phyloP scores from a whole-genome alignment of 768 basidiomycete species.

The Rhizopogon salebrosus region DNA sequence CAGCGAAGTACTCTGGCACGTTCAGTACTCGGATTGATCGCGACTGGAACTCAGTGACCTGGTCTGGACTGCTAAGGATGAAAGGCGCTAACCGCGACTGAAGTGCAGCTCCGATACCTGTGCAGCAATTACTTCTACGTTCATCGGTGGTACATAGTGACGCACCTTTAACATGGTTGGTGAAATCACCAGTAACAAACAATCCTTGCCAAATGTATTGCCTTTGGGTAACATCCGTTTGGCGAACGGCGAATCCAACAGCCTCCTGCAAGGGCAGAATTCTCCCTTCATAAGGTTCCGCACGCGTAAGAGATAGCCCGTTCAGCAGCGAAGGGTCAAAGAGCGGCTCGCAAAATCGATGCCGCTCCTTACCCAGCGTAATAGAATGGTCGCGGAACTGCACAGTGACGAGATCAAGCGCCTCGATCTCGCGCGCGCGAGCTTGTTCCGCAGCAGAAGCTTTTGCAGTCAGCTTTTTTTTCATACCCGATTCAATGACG shows the following conservation, averaged over 20 bases:
- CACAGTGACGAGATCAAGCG: slow-evolving; percentile 74
- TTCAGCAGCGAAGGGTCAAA: slow-evolving; percentile 66
- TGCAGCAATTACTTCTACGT: slow-evolving; percentile 3
- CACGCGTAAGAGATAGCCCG: slow-evolving; percentile 25
- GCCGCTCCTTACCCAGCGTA: slow-evolving; percentile 81
- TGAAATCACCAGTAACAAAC: slow-evolving; percentile 76
- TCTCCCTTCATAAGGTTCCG: slow-evolving; percentile 14
- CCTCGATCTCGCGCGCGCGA: slow-evolving; percentile 76
- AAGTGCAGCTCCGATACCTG: slow-evolving; percentile 63
- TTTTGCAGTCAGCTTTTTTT: slow-evolving; percentile 67
- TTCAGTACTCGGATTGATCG: slow-evolving; percentile 54
- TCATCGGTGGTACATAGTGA: background rate
- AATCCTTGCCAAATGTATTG: slow-evolving; percentile 74
- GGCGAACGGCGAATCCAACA: slow-evolving; percentile 56
- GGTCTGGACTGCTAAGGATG: slow-evolving; percentile 53
- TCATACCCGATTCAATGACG: slow-evolving; percentile 80
- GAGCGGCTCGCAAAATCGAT: slow-evolving; percentile 87
- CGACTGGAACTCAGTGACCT: slow-evolving; percentile 70
- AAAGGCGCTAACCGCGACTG: slow-evolving; percentile 67
- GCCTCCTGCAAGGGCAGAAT: slow-evolving; percentile 57
- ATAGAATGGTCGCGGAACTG: slow-evolving; percentile 68
- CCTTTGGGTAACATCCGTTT: slow-evolving; percentile 60
- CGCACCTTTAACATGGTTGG: slow-evolving; percentile 66
- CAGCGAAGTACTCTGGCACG: slow-evolving; percentile 87
- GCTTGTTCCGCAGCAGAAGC: slow-evolving; percentile 77